These are phyloP conservation scores for Baeospora myosura DNA, from an alignment of 1,284 basidiomycete species.

Conservation along the genomic window DNA sequence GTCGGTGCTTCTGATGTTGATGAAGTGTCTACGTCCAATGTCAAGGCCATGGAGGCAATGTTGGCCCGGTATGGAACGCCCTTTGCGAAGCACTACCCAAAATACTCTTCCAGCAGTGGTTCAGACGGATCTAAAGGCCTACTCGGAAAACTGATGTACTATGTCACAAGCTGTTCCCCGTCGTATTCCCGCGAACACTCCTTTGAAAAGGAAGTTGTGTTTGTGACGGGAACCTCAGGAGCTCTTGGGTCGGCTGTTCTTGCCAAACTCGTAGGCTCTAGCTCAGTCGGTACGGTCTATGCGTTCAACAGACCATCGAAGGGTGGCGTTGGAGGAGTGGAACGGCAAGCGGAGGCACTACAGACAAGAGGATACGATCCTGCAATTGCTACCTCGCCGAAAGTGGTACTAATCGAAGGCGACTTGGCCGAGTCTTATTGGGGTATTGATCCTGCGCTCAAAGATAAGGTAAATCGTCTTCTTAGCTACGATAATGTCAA, in stretches of 20 bases:
- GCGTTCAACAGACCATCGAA: conserved; percentile 19
- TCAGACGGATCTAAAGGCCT: background rate
- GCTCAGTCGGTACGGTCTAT: conserved; percentile 17
- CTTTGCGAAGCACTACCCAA: conserved; percentile 1
- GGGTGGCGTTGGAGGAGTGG: background rate
- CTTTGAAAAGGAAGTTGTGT: conserved; percentile 15
- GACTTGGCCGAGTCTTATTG: conserved; percentile 22
- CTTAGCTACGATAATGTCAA: too few relatives aligned
- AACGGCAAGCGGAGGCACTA: conserved; percentile 25
- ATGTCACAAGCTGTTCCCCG: conserved; percentile 6
- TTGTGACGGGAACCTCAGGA: conserved; percentile 29
- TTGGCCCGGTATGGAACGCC: conserved; percentile 1
- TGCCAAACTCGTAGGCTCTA: conserved; percentile 15
- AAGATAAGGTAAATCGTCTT: conserved; percentile 16
- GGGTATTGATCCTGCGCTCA: conserved; percentile 20
- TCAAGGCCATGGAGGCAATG: background rate
- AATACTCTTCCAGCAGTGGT: background rate
- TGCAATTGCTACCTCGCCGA: conserved; percentile 19
- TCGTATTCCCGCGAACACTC: background rate
- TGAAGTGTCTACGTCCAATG: too few relatives aligned
- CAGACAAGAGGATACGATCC: conserved; percentile 22
- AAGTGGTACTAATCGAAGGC: conserved; percentile 28
- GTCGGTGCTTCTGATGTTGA: background rate
- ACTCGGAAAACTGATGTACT: conserved; percentile 1
- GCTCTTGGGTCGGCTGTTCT: conserved; percentile 24